Percentiles rank a stretch among this genome's conserved stretches.
Conservation (phyloP, 2,329 filamentous ascomycete genomes). For the Hypoxylon sp. region DNA sequence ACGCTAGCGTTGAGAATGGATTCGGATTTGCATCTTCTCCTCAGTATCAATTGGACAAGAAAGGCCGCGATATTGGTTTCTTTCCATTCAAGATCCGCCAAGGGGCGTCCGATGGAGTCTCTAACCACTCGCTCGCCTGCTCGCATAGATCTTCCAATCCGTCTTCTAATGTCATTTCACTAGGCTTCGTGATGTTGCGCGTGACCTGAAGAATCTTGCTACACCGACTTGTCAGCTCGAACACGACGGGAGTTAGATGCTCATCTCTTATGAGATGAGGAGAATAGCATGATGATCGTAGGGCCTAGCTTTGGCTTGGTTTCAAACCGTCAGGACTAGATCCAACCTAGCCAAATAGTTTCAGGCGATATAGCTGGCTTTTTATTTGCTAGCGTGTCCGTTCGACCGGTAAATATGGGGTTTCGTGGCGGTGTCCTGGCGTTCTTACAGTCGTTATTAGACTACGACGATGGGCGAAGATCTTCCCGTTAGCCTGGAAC, state of each 20-base stretch:
- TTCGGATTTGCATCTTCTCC: conserved; percentile 1
- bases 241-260: not conserved
- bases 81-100: conserved; percentile 8
- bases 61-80: not conserved
- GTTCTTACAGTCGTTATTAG: conserved; percentile 16
- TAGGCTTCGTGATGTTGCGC: conserved; percentile 2
- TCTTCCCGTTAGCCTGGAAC: conserved; percentile 28
- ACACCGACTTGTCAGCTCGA: not conserved
- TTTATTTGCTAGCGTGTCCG: conserved; percentile 24
- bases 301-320: conserved; percentile 20
- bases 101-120: conserved; percentile 1
- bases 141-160: conserved; percentile 11
- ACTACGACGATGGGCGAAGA: conserved; percentile 15
- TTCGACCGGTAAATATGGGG: conserved; percentile 32
- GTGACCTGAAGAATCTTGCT: conserved; percentile 3
- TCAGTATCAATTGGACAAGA: conserved; percentile 7
- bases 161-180: conserved; percentile 12
- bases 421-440: conserved; percentile 9
- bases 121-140: conserved; percentile 19
- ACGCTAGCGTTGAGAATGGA: conserved; percentile 5
- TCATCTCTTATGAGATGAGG: not conserved
- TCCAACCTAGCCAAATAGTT: conserved; percentile 35
- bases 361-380: conserved; percentile 16
- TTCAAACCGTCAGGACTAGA: conserved; percentile 14
- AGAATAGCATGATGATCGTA: conserved; percentile 12